Conservation (phyloP, 495 filamentous ascomycete species). For the Aspergillus campestris region DNA sequence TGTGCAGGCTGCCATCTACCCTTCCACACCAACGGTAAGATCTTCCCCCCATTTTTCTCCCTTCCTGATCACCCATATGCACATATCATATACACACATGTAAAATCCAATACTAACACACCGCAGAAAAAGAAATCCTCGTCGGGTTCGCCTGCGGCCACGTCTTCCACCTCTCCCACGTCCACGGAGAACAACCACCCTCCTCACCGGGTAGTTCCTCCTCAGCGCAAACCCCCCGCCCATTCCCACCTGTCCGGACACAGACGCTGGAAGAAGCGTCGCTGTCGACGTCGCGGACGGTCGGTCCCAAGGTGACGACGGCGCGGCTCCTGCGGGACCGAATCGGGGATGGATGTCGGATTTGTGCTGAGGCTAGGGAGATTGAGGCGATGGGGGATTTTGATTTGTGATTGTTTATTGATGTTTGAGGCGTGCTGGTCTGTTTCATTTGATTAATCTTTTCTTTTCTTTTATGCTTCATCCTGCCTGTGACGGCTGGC, state of each 20-base stretch:
- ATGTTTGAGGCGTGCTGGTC: conserved; percentile 1
- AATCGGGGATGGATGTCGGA: conserved; percentile 62
- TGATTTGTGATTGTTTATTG: conserved; percentile 1
- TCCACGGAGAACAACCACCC: conserved; percentile 43
- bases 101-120: background rate
- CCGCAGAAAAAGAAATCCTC: conserved; percentile 62
- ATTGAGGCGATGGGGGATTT: conserved; percentile 28
- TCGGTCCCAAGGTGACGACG: conserved; percentile 84
- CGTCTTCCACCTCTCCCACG: conserved; percentile 78
- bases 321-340: conserved; percentile 68
- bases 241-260: conserved; percentile 18
- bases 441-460: conserved; percentile 6
- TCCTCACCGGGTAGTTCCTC: conserved; percentile 10
- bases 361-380: conserved; percentile 44
- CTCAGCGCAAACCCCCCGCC: conserved; percentile 21
- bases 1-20: conserved; percentile 55
- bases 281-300: conserved; percentile 42
- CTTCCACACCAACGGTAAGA: conserved; percentile 45
- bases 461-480: conserved; percentile 2
- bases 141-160: conserved; percentile 90
- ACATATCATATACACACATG: conserved; percentile 6
- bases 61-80: background rate
- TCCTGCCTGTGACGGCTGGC: conserved; percentile 4
- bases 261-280: conserved; percentile 13
- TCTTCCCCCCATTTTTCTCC: background rate